These are phyloP conservation scores for Colletotrichum sp. DNA, from an alignment of 2,329 filamentous ascomycete species.

Conservation along the genomic window DNA sequence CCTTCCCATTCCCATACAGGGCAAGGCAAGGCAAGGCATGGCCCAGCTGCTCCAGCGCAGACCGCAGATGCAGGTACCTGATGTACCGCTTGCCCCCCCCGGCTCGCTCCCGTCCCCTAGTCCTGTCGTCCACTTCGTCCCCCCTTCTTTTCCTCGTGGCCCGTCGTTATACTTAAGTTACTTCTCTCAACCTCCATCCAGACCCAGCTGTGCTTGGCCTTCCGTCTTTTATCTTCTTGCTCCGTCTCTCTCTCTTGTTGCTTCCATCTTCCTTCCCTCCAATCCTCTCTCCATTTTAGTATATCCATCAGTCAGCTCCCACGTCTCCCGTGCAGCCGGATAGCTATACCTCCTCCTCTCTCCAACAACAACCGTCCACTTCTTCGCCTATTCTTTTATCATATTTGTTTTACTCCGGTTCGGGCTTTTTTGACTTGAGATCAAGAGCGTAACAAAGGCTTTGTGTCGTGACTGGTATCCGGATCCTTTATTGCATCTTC, in stretches of 20 bases:
- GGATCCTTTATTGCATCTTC: constrained; percentile 6
- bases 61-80: not conserved
- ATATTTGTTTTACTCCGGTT: constrained; percentile 14
- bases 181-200: constrained; percentile 13
- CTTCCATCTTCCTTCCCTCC: not conserved
- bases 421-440: not conserved
- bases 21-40: not conserved
- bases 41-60: not conserved
- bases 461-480: constrained; percentile 21
- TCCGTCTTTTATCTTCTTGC: constrained; percentile 18
- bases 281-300: not conserved
- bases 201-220: constrained; percentile 17
- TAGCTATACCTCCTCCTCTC: not conserved
- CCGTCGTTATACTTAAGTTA: constrained; percentile 19
- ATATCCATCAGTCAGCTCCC: constrained; percentile 1
- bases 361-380: not conserved
- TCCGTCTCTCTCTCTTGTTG: constrained; percentile 14
- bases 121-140: not conserved
- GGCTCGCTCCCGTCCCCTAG: constrained; percentile 8
- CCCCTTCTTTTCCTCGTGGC: constrained; percentile 7
- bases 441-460: not conserved
- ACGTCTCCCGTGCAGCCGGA: constrained; percentile 2
- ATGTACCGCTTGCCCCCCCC: not conserved
- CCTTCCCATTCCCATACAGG: not conserved
- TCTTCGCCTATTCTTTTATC: constrained; percentile 18